Evolutionary conservation across 2,329 filamentous ascomycete species (phyloP), one percentile per base, ranked within the genome.

Genomic region (Xylaria multiplex): DNA sequence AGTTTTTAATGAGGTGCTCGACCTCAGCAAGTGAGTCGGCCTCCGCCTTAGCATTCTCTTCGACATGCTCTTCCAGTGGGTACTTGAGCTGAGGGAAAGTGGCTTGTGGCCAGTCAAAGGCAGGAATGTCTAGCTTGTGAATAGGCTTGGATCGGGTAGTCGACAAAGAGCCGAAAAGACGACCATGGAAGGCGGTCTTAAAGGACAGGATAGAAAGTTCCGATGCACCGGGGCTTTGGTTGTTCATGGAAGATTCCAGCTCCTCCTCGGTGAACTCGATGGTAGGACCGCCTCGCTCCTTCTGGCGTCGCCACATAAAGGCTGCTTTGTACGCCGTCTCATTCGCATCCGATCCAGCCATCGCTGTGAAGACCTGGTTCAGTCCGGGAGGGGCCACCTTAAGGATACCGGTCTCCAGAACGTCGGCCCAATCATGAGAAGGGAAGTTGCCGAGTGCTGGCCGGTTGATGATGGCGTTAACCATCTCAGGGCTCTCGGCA

Each of bases 301-400:
- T 85, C 79, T 93, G 91, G 55, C 92, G 89, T 76, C 91, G 90
- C 86, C 91, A 96, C 90, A 97, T 97, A 83, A 97, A 97, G 56
- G 94, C 93, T 8, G 93, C 93, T 83, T 97, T 97, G 87, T 93
- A 97, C 49, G 94, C 94, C 40, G 92, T 91, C 83, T 97, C 94
- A 82, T 97, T 97, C 80, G 93, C 93, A 76, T 97, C 93, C 22
- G 93, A 96, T 68, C 93, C 93, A 60, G 93, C 88, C 84, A 93
- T 91, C 70, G 91, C 93, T 19, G 93, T 97, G 82, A 97, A 97
- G 73, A 97, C 93, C 80, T 97, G 92, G 83, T 93, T 82, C 69
- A 95, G 82, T 40, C 93, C 93, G 78, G 90, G 91, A 66, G 93
- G 94, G 0, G 93, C 93, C 55, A 92, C 93, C 75, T 87, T 89